These are phyloP conservation scores for Hexamita inflata DNA, from an alignment of 208 protist genomes.

Conservation along the genomic window DNA sequence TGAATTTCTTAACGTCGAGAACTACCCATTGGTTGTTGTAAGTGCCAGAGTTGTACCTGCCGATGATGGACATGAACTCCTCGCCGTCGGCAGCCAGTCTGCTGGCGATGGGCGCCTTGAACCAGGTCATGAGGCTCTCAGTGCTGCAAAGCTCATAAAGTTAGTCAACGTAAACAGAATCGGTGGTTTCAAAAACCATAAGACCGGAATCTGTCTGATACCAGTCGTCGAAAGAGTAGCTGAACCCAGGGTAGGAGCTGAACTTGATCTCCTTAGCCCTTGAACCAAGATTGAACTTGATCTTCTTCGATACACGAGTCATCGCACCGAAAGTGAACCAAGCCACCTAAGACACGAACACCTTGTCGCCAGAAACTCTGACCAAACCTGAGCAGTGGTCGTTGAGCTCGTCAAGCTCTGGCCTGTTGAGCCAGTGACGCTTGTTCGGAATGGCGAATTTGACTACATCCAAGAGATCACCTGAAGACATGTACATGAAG, in stretches of 20 bases:
- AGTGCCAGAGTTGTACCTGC: conserved; percentile 62
- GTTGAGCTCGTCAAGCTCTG: neutral
- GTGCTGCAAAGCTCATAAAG: conserved; percentile 47
- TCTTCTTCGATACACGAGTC: conserved; percentile 26
- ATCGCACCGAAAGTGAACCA: conserved; percentile 33
- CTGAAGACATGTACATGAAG: neutral
- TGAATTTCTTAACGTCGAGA: conserved; percentile 57
- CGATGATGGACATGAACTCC: conserved; percentile 57
- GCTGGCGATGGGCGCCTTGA: conserved; percentile 13
- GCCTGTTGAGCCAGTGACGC: no score
- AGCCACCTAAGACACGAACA: conserved; percentile 24
- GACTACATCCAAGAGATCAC: conserved; percentile 16
- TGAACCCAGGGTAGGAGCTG: conserved; percentile 38
- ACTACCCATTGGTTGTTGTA: conserved; percentile 74
- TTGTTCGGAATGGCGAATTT: neutral
- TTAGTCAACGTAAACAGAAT: conserved; percentile 41
- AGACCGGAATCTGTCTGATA: conserved; percentile 4
- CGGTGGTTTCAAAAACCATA: conserved; percentile 40
- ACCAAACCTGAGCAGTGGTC: conserved; percentile 2
- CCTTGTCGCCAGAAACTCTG: neutral
- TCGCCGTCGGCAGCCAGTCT: conserved; percentile 38
- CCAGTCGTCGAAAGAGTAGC: conserved; percentile 40
- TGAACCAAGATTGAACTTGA: neutral
- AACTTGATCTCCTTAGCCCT: conserved; percentile 18
- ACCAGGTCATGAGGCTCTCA: conserved; percentile 34